Evolutionary conservation across 2,329 filamentous ascomycete species (phyloP).

Genomic region (Fusarium newnesense): DNA sequence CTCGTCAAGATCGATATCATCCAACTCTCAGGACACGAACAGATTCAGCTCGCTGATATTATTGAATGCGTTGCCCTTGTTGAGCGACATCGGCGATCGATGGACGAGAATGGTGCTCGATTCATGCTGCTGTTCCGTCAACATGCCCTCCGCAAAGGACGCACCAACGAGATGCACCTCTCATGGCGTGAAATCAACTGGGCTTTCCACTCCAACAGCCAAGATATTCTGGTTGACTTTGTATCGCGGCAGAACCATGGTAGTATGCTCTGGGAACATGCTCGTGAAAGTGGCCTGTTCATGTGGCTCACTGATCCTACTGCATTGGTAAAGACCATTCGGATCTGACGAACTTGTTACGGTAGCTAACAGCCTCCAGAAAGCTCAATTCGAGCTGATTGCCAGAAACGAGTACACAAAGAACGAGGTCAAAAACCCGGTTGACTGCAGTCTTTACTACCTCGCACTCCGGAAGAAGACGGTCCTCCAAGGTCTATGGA

Average conservation of each 20-base stretch:
- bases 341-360: not conserved
- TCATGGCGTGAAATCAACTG: conserved; percentile 85
- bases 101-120: conserved; percentile 89
- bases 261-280: conserved; percentile 84
- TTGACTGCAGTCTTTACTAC: conserved; percentile 92
- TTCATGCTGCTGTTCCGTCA: conserved; percentile 91
- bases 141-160: conserved; percentile 75
- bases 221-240: conserved; percentile 89
- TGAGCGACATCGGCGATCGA: conserved; percentile 85
- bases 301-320: conserved; percentile 89
- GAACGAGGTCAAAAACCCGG: conserved; percentile 85
- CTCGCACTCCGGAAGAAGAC: conserved; percentile 91
- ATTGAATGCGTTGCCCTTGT: conserved; percentile 86
- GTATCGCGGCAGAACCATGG: conserved; percentile 83
- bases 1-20: conserved; percentile 80
- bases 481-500: conserved; percentile 90
- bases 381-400: conserved; percentile 84
- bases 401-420: conserved; percentile 94
- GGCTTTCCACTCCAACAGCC: conserved; percentile 85
- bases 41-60: conserved; percentile 86
- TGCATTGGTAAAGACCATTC: conserved; percentile 68
- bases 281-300: conserved; percentile 87
- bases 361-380: conserved; percentile 40
- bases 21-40: conserved; percentile 84
- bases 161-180: conserved; percentile 72